Evolutionary conservation across 2,329 filamentous ascomycete genomes (phyloP).

Genomic region (Fusarium praegraminearum): DNA sequence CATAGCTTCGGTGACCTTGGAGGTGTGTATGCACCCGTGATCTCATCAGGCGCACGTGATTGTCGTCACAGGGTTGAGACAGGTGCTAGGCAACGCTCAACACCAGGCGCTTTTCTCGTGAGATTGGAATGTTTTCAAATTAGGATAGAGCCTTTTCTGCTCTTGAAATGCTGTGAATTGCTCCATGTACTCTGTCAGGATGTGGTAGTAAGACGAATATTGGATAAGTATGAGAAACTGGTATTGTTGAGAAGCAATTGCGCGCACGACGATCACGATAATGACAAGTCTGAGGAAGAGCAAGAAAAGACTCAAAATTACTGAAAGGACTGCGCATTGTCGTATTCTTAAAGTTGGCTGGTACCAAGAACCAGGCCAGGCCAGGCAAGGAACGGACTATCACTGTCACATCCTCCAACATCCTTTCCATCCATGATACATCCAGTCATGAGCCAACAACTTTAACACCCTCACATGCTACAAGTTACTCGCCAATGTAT

Average conservation of each 20-base stretch:
- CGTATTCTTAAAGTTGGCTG: conserved; percentile 39
- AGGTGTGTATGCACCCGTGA: conserved; percentile 35
- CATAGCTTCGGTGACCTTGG: conserved; percentile 28
- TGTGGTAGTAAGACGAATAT: conserved; percentile 1
- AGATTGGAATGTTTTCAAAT: conserved; percentile 15
- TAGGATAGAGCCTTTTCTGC: conserved; percentile 19
- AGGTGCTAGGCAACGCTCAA: conserved; percentile 7
- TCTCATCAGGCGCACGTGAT: conserved; percentile 47
- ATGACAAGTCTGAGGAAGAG: neutral
- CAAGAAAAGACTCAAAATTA: conserved; percentile 13
- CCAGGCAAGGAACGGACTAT: conserved; percentile 7
- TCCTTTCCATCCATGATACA: conserved; percentile 8
- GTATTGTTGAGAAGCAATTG: conserved; percentile 8
- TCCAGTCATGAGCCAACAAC: neutral
- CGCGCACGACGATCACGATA: neutral
- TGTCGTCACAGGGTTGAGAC: conserved; percentile 42
- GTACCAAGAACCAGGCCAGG: conserved; percentile 14
- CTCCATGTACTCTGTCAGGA: conserved; percentile 36
- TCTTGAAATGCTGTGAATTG: conserved; percentile 11
- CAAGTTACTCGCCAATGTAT: conserved; percentile 2
- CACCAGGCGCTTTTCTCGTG: conserved; percentile 15
- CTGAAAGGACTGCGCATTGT: conserved; percentile 19
- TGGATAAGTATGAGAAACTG: neutral
- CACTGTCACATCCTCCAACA: conserved; percentile 24
- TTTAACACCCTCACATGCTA: conserved; percentile 23